phyloP scores from a whole-genome alignment of 345 rosid species.

The Arabis hirsuta region DNA sequence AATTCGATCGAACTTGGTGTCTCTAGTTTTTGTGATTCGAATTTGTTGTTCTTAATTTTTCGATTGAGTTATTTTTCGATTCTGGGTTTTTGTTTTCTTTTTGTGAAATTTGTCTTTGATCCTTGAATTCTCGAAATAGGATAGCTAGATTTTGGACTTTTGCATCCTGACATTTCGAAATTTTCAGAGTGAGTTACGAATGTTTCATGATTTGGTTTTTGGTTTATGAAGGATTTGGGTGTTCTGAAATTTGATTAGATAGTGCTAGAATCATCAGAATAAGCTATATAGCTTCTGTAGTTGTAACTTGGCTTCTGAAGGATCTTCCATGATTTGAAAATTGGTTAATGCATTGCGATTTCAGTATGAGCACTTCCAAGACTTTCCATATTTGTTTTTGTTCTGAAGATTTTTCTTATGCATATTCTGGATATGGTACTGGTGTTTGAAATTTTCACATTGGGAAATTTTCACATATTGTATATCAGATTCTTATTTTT shows the following conservation, averaged over 20 bases:
- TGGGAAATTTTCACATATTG: slow-evolving; percentile 4
- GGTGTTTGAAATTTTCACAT: slow-evolving; percentile 8
- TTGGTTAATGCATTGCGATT: neutral
- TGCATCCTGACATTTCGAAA: slow-evolving; percentile 5
- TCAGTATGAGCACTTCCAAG: slow-evolving; percentile 10
- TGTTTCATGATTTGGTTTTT: slow-evolving; percentile 12
- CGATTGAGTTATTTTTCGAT: neutral
- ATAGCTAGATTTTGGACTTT: neutral
- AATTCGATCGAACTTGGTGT: slow-evolving; percentile 28
- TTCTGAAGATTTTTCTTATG: slow-evolving; percentile 3
- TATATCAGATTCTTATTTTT: neutral
- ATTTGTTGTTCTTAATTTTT: slow-evolving; percentile 13
- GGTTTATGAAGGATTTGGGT: slow-evolving; percentile 21
- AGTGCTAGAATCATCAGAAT: neutral
- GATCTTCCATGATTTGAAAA: neutral
- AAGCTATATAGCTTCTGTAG: slow-evolving; percentile 9
- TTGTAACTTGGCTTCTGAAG: slow-evolving; percentile 1
- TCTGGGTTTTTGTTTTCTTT: neutral
- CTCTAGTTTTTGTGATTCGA: neutral
- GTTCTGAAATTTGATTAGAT: slow-evolving; percentile 6
- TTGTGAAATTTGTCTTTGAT: slow-evolving; percentile 24
- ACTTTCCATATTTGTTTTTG: slow-evolving; percentile 9
- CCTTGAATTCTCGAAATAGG: neutral
- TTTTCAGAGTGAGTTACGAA: slow-evolving; percentile 1
- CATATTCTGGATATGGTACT: slow-evolving; percentile 4